phyloP scores from a whole-genome alignment of 2,329 filamentous ascomycete species.

The Pseudogymnoascus sp. region DNA sequence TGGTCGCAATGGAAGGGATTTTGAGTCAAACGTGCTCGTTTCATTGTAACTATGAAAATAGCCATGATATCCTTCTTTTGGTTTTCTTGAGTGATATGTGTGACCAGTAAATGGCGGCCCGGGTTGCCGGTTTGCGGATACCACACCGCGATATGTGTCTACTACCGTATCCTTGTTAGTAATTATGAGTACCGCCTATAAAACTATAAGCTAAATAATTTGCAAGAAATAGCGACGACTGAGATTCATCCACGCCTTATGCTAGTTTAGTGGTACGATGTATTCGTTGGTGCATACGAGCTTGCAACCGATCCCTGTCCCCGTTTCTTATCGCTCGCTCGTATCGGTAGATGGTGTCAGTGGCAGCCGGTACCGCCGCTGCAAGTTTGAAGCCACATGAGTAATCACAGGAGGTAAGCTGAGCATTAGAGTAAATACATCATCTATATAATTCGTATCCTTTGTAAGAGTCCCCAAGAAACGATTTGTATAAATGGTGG shows the following conservation, averaged over 20 bases:
- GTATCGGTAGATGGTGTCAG: conserved; percentile 3
- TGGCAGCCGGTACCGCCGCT: not conserved
- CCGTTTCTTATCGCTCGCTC: not conserved
- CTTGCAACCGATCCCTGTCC: not conserved
- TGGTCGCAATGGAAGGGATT: conserved; percentile 6
- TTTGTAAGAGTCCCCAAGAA: not conserved
- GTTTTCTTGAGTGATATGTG: not conserved
- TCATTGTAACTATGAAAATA: conserved; percentile 11
- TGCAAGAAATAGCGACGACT: not conserved
- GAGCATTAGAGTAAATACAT: not conserved
- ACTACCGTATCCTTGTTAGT: not conserved
- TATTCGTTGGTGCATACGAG: not conserved
- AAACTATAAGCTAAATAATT: not conserved
- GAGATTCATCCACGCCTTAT: not conserved
- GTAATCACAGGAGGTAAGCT: not conserved
- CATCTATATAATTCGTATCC: not conserved
- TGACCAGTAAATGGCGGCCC: not conserved
- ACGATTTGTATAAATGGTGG: not conserved
- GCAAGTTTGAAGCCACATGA: not conserved
- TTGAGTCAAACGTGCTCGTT: conserved; percentile 9
- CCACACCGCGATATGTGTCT: not conserved
- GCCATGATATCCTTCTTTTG: conserved; percentile 10
- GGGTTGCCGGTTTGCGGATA: not conserved
- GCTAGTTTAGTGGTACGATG: not conserved
- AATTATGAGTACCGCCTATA: not conserved